These are phyloP conservation scores for Apiospora saccharicola DNA, from an alignment of 2,329 filamentous ascomycete species.

Conservation along the genomic window DNA sequence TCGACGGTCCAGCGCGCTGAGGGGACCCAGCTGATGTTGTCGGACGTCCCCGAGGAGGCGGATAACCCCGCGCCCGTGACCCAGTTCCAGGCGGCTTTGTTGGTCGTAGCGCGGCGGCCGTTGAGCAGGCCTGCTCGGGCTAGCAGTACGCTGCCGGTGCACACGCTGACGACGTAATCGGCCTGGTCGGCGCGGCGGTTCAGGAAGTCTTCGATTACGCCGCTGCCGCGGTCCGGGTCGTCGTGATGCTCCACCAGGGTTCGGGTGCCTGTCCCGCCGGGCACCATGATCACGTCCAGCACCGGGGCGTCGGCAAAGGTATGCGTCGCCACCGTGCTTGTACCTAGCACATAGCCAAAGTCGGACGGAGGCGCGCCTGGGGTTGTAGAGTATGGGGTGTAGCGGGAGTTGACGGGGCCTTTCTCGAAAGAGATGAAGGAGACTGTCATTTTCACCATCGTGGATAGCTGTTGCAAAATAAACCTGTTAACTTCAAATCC, in stretches of 20 bases:
- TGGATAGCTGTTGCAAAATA: neutral
- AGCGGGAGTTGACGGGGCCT: slow-evolving; percentile 47
- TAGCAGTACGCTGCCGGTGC: slow-evolving; percentile 34
- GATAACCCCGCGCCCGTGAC: slow-evolving; percentile 27
- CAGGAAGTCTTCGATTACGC: slow-evolving; percentile 36
- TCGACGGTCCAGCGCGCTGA: slow-evolving; percentile 36
- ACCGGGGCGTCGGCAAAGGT: slow-evolving; percentile 47
- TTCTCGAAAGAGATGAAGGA: slow-evolving; percentile 50
- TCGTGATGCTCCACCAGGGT: slow-evolving; percentile 36
- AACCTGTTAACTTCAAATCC: too few relatives aligned
- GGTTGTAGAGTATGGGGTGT: slow-evolving; percentile 50
- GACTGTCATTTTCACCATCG: slow-evolving; percentile 27
- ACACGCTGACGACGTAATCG: slow-evolving; percentile 39
- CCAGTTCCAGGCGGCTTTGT: slow-evolving; percentile 34
- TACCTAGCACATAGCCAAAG: slow-evolving; percentile 35
- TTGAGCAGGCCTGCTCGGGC: slow-evolving; percentile 33
- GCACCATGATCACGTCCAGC: slow-evolving; percentile 44
- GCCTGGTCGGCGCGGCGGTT: slow-evolving; percentile 50
- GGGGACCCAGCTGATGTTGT: slow-evolving; percentile 45
- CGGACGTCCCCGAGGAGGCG: slow-evolving; percentile 23
- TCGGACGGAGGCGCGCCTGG: slow-evolving; percentile 48
- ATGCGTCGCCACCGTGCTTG: slow-evolving; percentile 40
- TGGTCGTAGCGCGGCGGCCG: slow-evolving; percentile 33
- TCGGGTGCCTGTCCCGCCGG: slow-evolving; percentile 34
- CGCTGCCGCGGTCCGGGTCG: slow-evolving; percentile 28